Evolutionary conservation across 2,329 filamentous ascomycete genomes (phyloP), one percentile per base, ranked within the genome.

Genomic region (Rhynchosporium graminicola): DNA sequence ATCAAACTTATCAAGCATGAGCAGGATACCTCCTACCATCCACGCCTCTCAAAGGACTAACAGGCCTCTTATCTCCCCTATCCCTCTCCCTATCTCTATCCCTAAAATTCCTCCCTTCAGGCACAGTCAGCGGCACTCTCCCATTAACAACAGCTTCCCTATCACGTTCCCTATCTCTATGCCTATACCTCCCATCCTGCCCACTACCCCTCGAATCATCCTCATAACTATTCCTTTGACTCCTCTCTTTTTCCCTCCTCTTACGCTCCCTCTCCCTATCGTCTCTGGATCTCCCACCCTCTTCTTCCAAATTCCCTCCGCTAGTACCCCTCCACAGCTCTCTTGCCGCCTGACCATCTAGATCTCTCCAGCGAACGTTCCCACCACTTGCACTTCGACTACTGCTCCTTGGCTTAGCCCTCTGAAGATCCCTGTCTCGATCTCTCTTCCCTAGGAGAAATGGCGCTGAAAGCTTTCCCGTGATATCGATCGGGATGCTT

Each of bases 371-470:
- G 12, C 64, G 28, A 1, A 68, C 57, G 60, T 67, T 67, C 12
- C 50, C 51, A 4, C 60, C 63, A 51, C 60, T 55, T 1, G 57
- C 59, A 55, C 33, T 62, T 29, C 59, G 29, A 55, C 59, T 59
- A 31, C 52, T 65, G 8, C 47, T 62, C 57, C 60, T 60, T 26
- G 58, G 36, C 36, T 51, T 51, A 4, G 48, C 77, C 8, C 76
- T 72, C 31, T 57, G 54, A n/a, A 54, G n/a, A n/a, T 78, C 78
- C 60, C 76, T 69, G 6, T 57, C 57, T 20, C 57, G 2, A 15
- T 78, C 78, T 61, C 76, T 68, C 7, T 79, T 77, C 4, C 74
- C 46, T 2, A 67, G 45, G 38, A 73, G 36, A 31, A 74, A 74
- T 0, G 71, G 72, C 3, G 72, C 65, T 9, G 68, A 70, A 3